These are phyloP conservation scores for Pseudovirgaria hyperparasitica DNA, from an alignment of 2,329 filamentous ascomycete genomes.

Conservation along the genomic window DNA sequence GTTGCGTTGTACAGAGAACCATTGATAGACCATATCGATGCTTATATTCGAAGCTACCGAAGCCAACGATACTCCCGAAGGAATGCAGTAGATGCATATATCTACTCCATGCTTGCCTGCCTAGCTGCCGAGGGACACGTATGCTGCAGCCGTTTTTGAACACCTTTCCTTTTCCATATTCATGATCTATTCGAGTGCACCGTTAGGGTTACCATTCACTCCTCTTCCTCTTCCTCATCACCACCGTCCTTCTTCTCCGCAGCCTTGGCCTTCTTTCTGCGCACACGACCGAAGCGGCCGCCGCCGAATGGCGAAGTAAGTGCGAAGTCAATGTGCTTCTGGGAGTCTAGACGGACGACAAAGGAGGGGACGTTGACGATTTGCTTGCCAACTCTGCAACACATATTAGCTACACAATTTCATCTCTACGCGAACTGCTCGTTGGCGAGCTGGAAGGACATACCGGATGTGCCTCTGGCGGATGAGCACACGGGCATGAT, in stretches of 20 bases:
- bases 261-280: slow-evolving; percentile 99
- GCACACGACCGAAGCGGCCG: slow-evolving; percentile 91
- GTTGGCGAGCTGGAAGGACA: too few species aligned
- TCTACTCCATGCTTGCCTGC: too few species aligned
- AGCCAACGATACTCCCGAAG: too few species aligned
- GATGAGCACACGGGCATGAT: slow-evolving; percentile 99
- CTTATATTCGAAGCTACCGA: too few species aligned
- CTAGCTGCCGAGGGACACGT: slow-evolving; percentile 12
- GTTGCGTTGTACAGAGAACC: too few species aligned
- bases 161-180: slow-evolving; percentile 6
- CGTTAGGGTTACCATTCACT: too few species aligned
- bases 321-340: slow-evolving; percentile 99
- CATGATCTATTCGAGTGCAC: slow-evolving; percentile 31
- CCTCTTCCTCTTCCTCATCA: slow-evolving; percentile 83
- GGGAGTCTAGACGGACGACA: slow-evolving; percentile 98
- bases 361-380: slow-evolving; percentile 99
- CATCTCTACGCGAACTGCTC: too few species aligned
- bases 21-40: too few species aligned
- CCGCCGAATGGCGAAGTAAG: slow-evolving; percentile 96
- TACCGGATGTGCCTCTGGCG: slow-evolving; percentile 95
- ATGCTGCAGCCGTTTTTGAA: too few species aligned
- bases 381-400: slow-evolving; percentile 85
- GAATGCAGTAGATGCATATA: too few species aligned
- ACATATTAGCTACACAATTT: slow-evolving; percentile 8
- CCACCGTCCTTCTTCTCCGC: slow-evolving; percentile 72